Base-by-base conservation (phyloP, 148 eudicot genomes). In the Vaccinium corymbosum region DNA sequence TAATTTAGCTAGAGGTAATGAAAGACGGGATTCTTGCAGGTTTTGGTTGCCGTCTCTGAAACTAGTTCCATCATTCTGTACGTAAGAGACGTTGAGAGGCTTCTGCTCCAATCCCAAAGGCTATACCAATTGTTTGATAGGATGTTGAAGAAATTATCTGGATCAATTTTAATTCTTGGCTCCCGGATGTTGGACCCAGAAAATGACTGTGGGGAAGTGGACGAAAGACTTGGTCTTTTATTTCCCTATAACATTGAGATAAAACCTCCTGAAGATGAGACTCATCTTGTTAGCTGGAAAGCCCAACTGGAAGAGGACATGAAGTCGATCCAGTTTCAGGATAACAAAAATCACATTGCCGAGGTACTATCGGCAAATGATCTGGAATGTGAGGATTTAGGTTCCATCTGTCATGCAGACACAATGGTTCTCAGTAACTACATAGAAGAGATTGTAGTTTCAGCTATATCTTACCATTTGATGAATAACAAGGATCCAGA, bases 311-410 rank as follows among this genome's bases (percentile, higher is more conserved):
- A 94, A 81, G 97, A 95, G 90, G 95, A 93, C 80, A 94, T 93
- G 94, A 94, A 91, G 89, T 86, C 74, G 88, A 91, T 95, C 38
- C 90, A 90, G 74, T 81, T 91, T 88, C 95, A 93, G 90, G 98
- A 95, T 78, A 95, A 92, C 85, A 92, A 89, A 83, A 95, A 93
- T 86, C 97, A 94, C 89, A 95, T 95, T 76, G 92, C 95, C 19
- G 94, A 94, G 84, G 94, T 95, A 6, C 94, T 95, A 79, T 92
- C 94, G 42, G 97, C 94, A 73, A 95, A 95, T 89, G 97, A 95
- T 87, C 93, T 95, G 76, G 90, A 91, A 32, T 95, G 98, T 79
- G 97, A 94, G 83, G 98, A 95, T 88, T 80, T 95, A 66, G 89
- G 87, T 80, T 87, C 95, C 22, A 91, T 95, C 79, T 95, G 97